Base-by-base conservation (phyloP, 2,329 filamentous ascomycete genomes). In the Chaetothyriales sp. region DNA sequence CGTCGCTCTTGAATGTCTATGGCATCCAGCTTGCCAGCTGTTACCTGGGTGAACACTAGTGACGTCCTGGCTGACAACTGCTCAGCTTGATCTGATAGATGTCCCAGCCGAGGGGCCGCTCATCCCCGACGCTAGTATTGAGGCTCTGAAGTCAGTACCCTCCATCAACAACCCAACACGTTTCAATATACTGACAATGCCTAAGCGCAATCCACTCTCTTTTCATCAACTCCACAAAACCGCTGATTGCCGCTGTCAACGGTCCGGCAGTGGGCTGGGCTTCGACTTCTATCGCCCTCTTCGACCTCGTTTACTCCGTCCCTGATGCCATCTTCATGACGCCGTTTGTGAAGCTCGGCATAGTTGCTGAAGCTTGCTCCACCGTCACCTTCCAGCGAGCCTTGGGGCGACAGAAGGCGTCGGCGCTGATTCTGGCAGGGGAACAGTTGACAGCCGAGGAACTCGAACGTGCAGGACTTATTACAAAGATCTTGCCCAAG, bases 201-300 rank as follows among this genome's bases (percentile, higher is more conserved):
- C 32, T 20, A 18, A 51, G 50, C 32, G 15, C 39, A 26, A 44
- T 49, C 47, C 50, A 55, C 53, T 48, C 51, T 25, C 43, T 50
- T 12, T 43, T 57, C 3, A 55, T 55, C 72, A 82, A 80, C 15
- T 89, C 95, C 70, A 84, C 86, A 61, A 95, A 96, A 70, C 83
- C 95, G 68, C 83, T 96, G 19, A 78, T 96, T 52, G 82, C 83
- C 0, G 90, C 86, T 0, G 81, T 96, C 59, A 96, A 96, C 70
- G 90, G 90, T 2, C 90, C 90, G 5, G 89, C 81, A 10, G 75
- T 96, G 48, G 90, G 90, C 4, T 81, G 95, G 26, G 85, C 84
- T 1, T 89, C 89, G 1, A 88, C 89, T 0, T 70, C 95, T 0
- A 73, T 86, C 51, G 81, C 81, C 25, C 83, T 86, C 65, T 84